phyloP scores from a whole-genome alignment of 2,329 filamentous ascomycete genomes.

The Sporothrix brasiliensis region DNA sequence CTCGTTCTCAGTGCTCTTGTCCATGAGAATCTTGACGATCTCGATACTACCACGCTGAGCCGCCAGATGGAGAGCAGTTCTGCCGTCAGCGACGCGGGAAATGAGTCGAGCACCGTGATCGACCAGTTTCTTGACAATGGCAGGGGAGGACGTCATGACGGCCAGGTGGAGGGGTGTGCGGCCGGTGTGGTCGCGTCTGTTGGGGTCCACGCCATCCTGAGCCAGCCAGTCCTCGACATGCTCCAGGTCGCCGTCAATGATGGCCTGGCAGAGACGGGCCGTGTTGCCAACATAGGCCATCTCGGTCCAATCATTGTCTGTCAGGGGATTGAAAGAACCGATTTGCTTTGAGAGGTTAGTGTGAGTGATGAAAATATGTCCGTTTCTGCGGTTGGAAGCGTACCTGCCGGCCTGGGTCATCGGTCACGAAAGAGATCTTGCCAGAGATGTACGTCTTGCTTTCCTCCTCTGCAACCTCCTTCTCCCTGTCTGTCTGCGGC shows the following conservation, averaged over 20 bases:
- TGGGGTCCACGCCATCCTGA: conserved; percentile 69
- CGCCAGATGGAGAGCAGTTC: conserved; percentile 80
- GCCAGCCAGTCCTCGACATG: conserved; percentile 70
- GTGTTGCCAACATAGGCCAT: conserved; percentile 89
- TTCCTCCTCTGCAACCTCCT: conserved; percentile 71
- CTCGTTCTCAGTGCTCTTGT: conserved; percentile 74
- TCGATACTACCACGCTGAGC: conserved; percentile 68
- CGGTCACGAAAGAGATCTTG: conserved; percentile 71
- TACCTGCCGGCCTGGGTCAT: conserved; percentile 76
- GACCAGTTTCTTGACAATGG: conserved; percentile 71
- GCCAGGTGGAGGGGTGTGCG: conserved; percentile 79
- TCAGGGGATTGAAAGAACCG: conserved; percentile 76
- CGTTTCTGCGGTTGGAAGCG: neutral
- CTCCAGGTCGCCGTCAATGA: conserved; percentile 72
- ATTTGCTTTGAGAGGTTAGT: conserved; percentile 46
- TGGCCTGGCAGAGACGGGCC: conserved; percentile 75
- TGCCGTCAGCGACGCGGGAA: conserved; percentile 74
- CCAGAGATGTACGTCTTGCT: conserved; percentile 76
- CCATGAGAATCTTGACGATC: conserved; percentile 72
- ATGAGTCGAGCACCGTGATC: conserved; percentile 73
- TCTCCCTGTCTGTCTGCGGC: conserved; percentile 70
- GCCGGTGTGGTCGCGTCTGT: conserved; percentile 76
- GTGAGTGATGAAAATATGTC: neutral
- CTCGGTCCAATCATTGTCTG: conserved; percentile 82
- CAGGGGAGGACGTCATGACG: conserved; percentile 65